Percentiles rank a stretch among this genome's conserved stretches.
Conservation (phyloP, 371 early-diverging fungal genomes). For the Mucor lusitanicus region DNA sequence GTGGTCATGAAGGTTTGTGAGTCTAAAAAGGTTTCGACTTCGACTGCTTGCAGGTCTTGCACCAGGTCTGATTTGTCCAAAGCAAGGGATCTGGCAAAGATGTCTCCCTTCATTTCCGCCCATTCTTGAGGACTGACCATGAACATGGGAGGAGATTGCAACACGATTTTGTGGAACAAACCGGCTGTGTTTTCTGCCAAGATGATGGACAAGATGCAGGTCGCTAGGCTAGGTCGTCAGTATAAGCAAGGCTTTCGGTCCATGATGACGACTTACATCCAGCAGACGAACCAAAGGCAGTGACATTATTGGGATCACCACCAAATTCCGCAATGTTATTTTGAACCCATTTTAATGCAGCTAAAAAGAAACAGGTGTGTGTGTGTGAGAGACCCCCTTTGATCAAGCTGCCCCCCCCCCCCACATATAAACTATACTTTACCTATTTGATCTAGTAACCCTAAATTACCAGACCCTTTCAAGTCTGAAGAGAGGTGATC, state of each 20-base stretch:
- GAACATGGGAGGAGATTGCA: constrained; percentile 44
- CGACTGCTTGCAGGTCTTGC: constrained; percentile 23
- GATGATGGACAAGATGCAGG: constrained; percentile 23
- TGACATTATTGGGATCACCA: constrained; percentile 35
- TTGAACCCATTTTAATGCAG: constrained; percentile 35
- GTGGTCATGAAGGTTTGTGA: constrained; percentile 39
- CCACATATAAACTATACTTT: neutral
- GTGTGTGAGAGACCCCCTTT: too few relatives aligned
- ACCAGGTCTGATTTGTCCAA: constrained; percentile 9
- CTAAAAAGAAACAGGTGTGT: constrained; percentile 1
- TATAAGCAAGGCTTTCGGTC: too few relatives aligned
- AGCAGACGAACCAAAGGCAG: constrained; percentile 43
- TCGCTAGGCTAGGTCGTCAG: constrained; percentile 8
- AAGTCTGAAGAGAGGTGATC: constrained; percentile 31
- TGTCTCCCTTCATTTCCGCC: constrained; percentile 33
- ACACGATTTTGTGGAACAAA: constrained; percentile 21
- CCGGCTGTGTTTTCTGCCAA: constrained; percentile 23
- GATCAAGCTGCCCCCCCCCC: too few relatives aligned
- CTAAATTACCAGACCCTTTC: constrained; percentile 30
- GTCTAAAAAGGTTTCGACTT: constrained; percentile 30
- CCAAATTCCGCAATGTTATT: constrained; percentile 31
- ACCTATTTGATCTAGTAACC: constrained; percentile 42
- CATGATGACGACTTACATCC: constrained; percentile 22
- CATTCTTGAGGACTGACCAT: constrained; percentile 29
- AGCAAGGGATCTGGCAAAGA: constrained; percentile 33